Evolutionary conservation across 345 rosid genomes (phyloP), one percentile per base, ranked within the genome.

Genomic region (Pseudoturritis turrita): DNA sequence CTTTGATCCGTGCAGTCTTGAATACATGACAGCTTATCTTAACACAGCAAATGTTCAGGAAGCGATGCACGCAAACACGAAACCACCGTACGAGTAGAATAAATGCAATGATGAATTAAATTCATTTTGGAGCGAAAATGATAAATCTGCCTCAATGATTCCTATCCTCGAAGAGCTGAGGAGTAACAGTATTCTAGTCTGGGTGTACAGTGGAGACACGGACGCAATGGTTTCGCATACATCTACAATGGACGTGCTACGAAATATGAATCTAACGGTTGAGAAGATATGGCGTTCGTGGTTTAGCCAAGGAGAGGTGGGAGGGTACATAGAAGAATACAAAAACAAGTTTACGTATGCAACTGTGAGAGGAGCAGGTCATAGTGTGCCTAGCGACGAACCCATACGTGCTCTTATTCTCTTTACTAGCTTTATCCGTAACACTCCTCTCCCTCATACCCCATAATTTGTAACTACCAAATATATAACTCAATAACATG

Each of bases 201-300:
- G 83, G 88, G 90, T 93, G 58, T 75, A 65, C 41, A 93, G 96
- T 72, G 96, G 97, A 7, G 98, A 93, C 52, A 81, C 87, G 19
- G 97, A 93, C 76, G 67, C 87, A 2, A 87, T 74, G 37, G 86
- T 93, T 51, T 87, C 96, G 3, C 85, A 87, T 12, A 88, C 94
- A 7, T 88, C 89, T 10, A 86, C 94, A 6, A 77, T 91, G 58
- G 80, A 80, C 45, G 71, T 88, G 14, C 73, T 90, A 6, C 86
- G 84, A 11, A 74, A 69, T 29, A 90, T 87, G 54, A 88, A 93
- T 74, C 62, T 90, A 58, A 73, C 76, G 12, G 82, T 89, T 29
- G 88, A 84, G 54, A 23, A 83, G 18, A 75, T 85, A 7, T 93
- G 98, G 98, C 83, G 81, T 58, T 83, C 88, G 33, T 93, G 98